Evolutionary conservation across 768 basidiomycete species (phyloP), one percentile per base, ranked within the genome.

Genomic region (Tephrocybe sp.): DNA sequence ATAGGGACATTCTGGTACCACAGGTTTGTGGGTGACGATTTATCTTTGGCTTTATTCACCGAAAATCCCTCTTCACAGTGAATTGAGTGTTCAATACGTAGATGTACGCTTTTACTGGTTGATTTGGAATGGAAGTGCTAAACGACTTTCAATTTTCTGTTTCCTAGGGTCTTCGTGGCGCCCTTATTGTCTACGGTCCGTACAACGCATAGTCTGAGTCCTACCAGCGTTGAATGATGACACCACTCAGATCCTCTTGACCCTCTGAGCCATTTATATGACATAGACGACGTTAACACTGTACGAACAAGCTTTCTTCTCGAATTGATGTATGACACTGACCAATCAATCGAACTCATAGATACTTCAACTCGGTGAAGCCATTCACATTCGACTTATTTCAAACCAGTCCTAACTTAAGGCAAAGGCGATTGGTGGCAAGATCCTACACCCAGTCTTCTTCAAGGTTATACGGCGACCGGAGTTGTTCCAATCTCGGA

Each of bases 341-440:
- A 42, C 42, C 54, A 15, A 57, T 24, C 9, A 13, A n/a, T 31
- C 16, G 19, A 16, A 19, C 25, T 41, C 15, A 13, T 36, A 57
- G 56, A 39, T 58, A 26, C 51, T 58, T 18, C 47, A 58, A 58
- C 53, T 57, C 12, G 56, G 56, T 58, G 28, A 52, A 19, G 16
- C 24, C 12, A 19, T 9, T 4, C 22, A 27, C 34, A 9, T 27
- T 49, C 19, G n/a, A n/a, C n/a, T n/a, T n/a, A n/a, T n/a, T n/a
- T n/a, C n/a, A n/a, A n/a, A n/a, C n/a, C n/a, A n/a, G n/a, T n/a
- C n/a, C n/a, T n/a, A n/a, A n/a, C n/a, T n/a, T n/a, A n/a, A n/a
- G n/a, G n/a, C n/a, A n/a, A n/a, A 35, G 69, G 75, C 21, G 78
- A 79, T 47, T 78, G 78, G 78, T 79, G 63, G 58, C 60, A 69